Evolutionary conservation across 306 rosid genomes (phyloP).

Genomic region (Cicer chorassanicum): DNA sequence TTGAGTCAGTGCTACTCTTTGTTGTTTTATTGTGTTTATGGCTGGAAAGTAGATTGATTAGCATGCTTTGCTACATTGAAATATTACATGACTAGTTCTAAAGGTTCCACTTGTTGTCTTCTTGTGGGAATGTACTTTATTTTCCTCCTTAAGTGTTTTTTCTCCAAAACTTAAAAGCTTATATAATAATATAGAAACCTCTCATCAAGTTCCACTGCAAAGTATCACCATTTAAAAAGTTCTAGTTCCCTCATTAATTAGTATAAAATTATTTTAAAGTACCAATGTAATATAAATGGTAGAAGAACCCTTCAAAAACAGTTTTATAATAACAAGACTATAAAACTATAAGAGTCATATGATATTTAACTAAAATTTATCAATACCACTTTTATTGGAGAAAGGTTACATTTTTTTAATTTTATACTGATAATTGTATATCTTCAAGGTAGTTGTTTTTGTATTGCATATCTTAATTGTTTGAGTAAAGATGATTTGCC

Average conservation of each 20-base stretch:
- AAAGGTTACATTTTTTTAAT: no score
- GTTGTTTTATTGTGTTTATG: constrained; percentile 15
- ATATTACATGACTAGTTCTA: background rate
- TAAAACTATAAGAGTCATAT: background rate
- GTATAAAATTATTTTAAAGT: background rate
- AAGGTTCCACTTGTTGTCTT: constrained; percentile 13
- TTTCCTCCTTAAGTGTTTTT: background rate
- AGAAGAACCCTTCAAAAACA: background rate
- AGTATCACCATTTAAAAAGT: constrained; percentile 6
- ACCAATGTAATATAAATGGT: background rate
- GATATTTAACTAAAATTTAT: no score
- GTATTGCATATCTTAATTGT: background rate
- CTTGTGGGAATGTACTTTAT: constrained; percentile 16
- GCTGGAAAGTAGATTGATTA: constrained; percentile 11
- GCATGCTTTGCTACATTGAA: constrained; percentile 8
- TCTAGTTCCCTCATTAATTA: background rate
- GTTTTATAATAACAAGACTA: background rate
- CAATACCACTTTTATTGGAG: no score
- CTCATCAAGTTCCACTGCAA: background rate
- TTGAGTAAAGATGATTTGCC: background rate
- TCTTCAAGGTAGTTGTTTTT: background rate
- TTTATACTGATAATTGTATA: no score
- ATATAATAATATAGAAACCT: background rate
- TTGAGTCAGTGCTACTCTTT: constrained; percentile 2
- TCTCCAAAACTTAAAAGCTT: background rate